phyloP scores from a whole-genome alignment of 1,284 basidiomycete species.

The Trametes sp. region DNA sequence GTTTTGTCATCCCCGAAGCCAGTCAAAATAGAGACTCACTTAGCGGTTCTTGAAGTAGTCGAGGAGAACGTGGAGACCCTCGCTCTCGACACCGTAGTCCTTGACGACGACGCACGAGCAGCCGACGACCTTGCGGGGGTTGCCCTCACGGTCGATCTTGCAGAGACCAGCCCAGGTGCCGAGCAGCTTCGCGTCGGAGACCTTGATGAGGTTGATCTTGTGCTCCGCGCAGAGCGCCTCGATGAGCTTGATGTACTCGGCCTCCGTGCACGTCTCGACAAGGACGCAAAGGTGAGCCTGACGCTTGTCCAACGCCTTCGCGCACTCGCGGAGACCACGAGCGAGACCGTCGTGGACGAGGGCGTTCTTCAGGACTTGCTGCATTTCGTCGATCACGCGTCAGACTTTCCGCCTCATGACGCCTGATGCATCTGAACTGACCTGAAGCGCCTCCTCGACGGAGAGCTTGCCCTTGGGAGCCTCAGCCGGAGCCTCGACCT shows the following conservation, averaged over 20 bases:
- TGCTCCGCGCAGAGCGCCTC: constrained; percentile 99
- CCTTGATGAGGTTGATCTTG: constrained; percentile 99
- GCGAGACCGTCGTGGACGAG: constrained; percentile 98
- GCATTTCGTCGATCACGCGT: not conserved
- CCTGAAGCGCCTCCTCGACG: constrained; percentile 98
- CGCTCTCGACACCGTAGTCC: constrained; percentile 96
- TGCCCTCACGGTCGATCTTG: constrained; percentile 99
- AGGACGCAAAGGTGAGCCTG: constrained; percentile 99
- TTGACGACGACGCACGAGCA: constrained; percentile 99
- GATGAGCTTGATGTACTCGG: constrained; percentile 99
- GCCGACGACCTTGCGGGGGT: constrained; percentile 96
- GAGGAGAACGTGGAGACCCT: constrained; percentile 96
- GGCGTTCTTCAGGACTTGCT: constrained; percentile 96
- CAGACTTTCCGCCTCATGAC: not conserved
- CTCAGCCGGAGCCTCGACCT: constrained; percentile 86
- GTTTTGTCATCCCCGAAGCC: constrained; percentile 69
- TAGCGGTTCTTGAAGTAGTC: constrained; percentile 97
- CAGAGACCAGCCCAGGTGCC: constrained; percentile 99
- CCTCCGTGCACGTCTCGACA: constrained; percentile 98
- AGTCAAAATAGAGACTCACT: constrained; percentile 43
- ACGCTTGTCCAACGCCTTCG: constrained; percentile 98
- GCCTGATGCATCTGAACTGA: constrained; percentile 40
- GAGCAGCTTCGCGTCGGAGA: constrained; percentile 96
- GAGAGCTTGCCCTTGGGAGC: constrained; percentile 94
- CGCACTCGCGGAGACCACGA: constrained; percentile 96